phyloP scores from a whole-genome alignment of 2,329 filamentous ascomycete species.

The Xylariaceae sp. region DNA sequence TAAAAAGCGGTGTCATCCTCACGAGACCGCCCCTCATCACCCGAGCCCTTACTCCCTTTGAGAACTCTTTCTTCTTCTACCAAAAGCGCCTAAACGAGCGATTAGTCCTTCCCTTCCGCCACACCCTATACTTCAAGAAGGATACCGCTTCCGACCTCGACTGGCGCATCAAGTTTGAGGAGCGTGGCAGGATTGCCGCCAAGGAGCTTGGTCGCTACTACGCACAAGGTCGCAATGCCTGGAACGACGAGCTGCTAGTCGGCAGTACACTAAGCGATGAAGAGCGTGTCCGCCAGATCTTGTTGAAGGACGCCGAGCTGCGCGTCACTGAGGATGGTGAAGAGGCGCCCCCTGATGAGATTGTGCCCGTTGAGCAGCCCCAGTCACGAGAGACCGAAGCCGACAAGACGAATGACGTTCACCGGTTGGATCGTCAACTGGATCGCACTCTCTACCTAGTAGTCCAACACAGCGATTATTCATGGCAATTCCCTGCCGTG shows the following conservation, averaged over 20 bases:
- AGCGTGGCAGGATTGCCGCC: conserved; percentile 68
- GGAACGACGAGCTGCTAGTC: conserved; percentile 87
- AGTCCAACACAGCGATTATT: conserved; percentile 66
- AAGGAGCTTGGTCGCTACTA: conserved; percentile 84
- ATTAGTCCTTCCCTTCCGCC: conserved; percentile 78
- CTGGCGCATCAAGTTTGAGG: conserved; percentile 81
- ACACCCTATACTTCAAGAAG: conserved; percentile 92
- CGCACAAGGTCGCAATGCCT: conserved; percentile 64
- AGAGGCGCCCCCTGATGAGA: conserved; percentile 52
- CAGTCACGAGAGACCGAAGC: conserved; percentile 70
- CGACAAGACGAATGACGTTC: conserved; percentile 69
- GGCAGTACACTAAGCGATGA: conserved; percentile 65
- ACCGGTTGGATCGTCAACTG: conserved; percentile 73
- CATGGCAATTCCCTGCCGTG: conserved; percentile 80
- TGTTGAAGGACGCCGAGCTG: conserved; percentile 72
- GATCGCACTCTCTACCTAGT: conserved; percentile 84
- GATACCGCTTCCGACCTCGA: conserved; percentile 80
- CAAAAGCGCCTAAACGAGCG: conserved; percentile 96
- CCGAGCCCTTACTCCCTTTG: conserved; percentile 77
- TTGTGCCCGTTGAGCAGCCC: conserved; percentile 67
- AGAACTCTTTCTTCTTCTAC: conserved; percentile 93
- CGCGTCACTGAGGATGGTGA: conserved; percentile 58
- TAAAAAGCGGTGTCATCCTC: conserved; percentile 70
- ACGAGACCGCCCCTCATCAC: conserved; percentile 87
- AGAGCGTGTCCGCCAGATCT: conserved; percentile 60